Conservation (phyloP, 306 rosid genomes). For the Quercus ilex region DNA sequence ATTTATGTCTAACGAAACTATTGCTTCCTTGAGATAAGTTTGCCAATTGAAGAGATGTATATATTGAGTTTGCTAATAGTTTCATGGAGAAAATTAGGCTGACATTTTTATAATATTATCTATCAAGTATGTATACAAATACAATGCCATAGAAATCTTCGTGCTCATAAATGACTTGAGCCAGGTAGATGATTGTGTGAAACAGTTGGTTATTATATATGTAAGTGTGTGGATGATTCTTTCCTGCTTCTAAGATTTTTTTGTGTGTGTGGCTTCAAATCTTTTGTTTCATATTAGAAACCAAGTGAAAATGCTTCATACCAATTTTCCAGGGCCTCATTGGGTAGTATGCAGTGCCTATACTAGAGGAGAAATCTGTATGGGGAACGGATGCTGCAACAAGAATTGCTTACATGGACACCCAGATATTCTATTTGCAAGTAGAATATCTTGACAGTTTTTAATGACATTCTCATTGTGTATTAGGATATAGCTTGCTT, state of each 20-base stretch:
- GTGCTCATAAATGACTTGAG: background rate
- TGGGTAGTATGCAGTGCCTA: conserved; percentile 94
- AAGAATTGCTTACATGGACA: conserved; percentile 53
- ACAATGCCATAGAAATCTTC: background rate
- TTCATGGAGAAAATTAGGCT: too few species aligned
- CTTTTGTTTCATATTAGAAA: conserved; percentile 4
- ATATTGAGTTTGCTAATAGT: background rate
- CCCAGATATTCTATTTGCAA: too few species aligned
- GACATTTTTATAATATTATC: too few species aligned
- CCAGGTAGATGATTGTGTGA: background rate
- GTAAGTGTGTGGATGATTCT: background rate
- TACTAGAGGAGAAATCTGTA: conserved; percentile 89
- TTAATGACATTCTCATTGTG: background rate
- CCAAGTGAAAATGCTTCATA: background rate
- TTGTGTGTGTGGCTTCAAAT: background rate
- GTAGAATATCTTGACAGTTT: background rate
- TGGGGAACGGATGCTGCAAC: conserved; percentile 99
- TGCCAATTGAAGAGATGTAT: background rate
- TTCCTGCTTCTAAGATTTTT: background rate
- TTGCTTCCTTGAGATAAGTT: background rate
- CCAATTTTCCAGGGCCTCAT: conserved; percentile 65
- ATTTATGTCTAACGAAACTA: background rate
- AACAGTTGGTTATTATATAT: background rate
- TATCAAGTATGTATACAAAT: too few species aligned
- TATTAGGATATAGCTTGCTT: conserved; percentile 86